Percentiles rank a stretch among this genome's conserved stretches.
Evolutionary conservation across 192 early-diverging fungal genomes (phyloP).

Genomic region (Dimargaris verticillata): DNA sequence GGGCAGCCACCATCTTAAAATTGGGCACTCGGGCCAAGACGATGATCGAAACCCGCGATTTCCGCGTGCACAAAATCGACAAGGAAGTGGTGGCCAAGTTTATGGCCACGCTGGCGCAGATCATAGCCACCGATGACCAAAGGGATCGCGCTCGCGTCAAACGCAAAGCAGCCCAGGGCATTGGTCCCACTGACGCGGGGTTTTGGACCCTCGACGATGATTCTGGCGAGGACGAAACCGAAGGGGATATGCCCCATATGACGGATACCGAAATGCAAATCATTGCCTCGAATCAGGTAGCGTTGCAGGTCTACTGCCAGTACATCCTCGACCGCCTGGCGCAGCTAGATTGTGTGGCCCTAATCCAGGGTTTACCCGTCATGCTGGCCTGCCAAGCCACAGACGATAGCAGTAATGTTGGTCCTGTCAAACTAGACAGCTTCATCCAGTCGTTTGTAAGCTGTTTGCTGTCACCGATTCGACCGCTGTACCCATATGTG

Average conservation of each 20-base stretch:
- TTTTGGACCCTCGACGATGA: neutral
- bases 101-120: neutral
- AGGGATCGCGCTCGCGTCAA: neutral
- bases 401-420: too few species aligned
- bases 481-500: neutral
- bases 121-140: neutral
- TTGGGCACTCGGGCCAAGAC: conserved; percentile 30
- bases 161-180: neutral
- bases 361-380: neutral
- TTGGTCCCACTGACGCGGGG: neutral
- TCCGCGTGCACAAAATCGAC: conserved; percentile 34
- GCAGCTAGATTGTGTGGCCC: neutral
- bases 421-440: too few species aligned
- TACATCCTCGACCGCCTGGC: neutral
- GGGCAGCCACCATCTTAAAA: conserved; percentile 33
- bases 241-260: neutral
- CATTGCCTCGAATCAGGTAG: neutral
- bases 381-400: neutral
- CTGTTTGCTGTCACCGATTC: neutral
- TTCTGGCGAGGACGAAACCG: neutral
- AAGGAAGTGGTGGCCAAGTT: conserved; percentile 11
- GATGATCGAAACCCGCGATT: conserved; percentile 24
- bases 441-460: neutral
- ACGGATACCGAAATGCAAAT: neutral
- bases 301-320: neutral